Percentiles rank a stretch among this genome's conserved stretches.
phyloP scores from a whole-genome alignment of 2,329 filamentous ascomycete genomes.

The Calonectria pseudoreteaudii region DNA sequence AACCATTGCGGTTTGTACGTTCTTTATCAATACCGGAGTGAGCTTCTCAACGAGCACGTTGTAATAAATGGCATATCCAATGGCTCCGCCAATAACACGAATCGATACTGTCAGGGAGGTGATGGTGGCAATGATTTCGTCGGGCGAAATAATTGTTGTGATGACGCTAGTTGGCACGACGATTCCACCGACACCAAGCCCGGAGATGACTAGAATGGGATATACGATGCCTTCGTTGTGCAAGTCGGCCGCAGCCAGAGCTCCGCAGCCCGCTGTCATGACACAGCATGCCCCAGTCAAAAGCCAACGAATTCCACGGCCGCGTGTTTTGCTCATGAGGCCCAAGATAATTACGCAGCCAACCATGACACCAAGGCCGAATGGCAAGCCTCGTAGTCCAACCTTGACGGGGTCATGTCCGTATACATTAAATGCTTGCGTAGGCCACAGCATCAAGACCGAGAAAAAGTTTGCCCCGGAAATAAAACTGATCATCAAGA shows the following conservation, averaged over 20 bases:
- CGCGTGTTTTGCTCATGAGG: neutral
- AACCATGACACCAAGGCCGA: neutral
- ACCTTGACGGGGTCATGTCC: neutral
- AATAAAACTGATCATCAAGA: neutral
- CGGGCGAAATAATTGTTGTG: conserved; percentile 10
- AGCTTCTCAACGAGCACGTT: neutral
- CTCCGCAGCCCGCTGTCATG: neutral
- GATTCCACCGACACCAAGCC: conserved; percentile 6
- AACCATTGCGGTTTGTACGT: neutral
- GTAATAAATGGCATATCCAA: neutral
- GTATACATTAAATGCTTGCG: neutral
- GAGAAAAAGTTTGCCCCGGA: neutral
- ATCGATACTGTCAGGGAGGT: neutral
- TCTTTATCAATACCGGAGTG: neutral
- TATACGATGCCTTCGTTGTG: neutral
- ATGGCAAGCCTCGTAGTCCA: neutral
- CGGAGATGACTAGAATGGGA: neutral
- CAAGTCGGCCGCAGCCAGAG: neutral
- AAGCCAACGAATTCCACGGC: neutral
- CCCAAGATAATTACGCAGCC: neutral
- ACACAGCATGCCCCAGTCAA: neutral
- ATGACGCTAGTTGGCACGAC: conserved; percentile 13
- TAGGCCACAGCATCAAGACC: neutral
- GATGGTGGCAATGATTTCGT: conserved; percentile 11
- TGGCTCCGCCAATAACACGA: neutral